Percentiles rank a stretch among this genome's conserved stretches.
These are phyloP conservation scores for Cubamyces sp. DNA, from an alignment of 768 basidiomycete species.

Conservation along the genomic window DNA sequence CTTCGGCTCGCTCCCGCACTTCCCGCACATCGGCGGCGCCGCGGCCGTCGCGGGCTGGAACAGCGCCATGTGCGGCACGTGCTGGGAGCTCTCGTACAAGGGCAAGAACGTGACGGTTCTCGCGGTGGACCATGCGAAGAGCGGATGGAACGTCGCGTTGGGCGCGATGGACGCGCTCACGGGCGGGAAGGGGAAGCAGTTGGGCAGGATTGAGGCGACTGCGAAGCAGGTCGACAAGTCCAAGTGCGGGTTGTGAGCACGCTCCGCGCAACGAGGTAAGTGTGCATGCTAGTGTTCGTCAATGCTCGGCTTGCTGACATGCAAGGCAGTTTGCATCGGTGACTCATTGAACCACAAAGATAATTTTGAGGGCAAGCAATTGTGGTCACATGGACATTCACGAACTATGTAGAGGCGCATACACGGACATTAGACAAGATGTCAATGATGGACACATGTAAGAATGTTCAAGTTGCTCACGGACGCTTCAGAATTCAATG, in stretches of 20 bases:
- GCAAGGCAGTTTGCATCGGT: no score
- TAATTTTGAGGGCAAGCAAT: no score
- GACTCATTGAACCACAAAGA: no score
- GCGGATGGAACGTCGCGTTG: conserved; percentile 44
- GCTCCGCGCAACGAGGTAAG: neutral
- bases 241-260: conserved; percentile 43
- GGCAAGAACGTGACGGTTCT: conserved; percentile 50
- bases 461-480: no score
- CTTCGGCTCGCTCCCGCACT: conserved; percentile 55
- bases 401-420: neutral
- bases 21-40: conserved; percentile 63
- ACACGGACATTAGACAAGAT: neutral
- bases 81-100: conserved; percentile 60
- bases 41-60: conserved; percentile 54
- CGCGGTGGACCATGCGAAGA: conserved; percentile 52
- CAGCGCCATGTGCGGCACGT: conserved; percentile 58
- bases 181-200: conserved; percentile 25
- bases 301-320: no score
- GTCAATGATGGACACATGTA: neutral
- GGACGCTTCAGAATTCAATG: no score
- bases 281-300: neutral
- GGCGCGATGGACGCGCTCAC: conserved; percentile 38
- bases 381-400: neutral
- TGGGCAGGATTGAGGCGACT: conserved; percentile 34
- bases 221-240: conserved; percentile 33